These are phyloP conservation scores for Gypsophila paniculata DNA, from an alignment of 179 eudicot species.

Conservation along the genomic window DNA sequence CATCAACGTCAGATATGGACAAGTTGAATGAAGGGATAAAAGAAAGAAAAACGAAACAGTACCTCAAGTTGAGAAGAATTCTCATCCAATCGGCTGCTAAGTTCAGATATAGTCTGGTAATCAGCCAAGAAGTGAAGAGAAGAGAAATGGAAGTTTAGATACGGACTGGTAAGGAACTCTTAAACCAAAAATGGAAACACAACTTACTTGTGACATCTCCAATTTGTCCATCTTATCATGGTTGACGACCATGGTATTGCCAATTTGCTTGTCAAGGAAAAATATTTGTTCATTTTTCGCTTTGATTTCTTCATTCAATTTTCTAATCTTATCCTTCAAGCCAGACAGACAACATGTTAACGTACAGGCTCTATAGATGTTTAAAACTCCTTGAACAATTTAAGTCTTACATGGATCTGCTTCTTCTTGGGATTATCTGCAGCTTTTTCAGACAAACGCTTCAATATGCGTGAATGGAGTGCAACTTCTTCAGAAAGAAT, in stretches of 20 bases:
- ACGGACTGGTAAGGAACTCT: conserved; percentile 6
- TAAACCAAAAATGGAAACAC: background rate
- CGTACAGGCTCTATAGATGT: conserved; percentile 9
- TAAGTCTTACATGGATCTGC: conserved; percentile 51
- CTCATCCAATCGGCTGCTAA: conserved; percentile 73
- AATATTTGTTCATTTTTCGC: conserved; percentile 68
- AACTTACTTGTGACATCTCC: conserved; percentile 63
- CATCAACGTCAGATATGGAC: background rate
- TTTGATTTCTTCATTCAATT: conserved; percentile 62
- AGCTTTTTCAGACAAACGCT: conserved; percentile 80
- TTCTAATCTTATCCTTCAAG: conserved; percentile 63
- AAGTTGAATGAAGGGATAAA: background rate
- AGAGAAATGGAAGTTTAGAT: conserved; percentile 9
- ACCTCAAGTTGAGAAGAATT: conserved; percentile 96
- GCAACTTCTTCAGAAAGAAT: conserved; percentile 88
- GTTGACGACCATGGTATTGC: conserved; percentile 41
- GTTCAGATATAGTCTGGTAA: conserved; percentile 66
- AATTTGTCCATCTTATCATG: conserved; percentile 42
- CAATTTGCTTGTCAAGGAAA: conserved; percentile 66
- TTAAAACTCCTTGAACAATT: conserved; percentile 8
- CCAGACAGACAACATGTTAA: conserved; percentile 16
- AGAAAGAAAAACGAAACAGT: background rate
- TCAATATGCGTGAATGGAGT: conserved; percentile 71
- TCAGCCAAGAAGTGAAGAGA: conserved; percentile 15
- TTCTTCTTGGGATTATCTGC: conserved; percentile 54